Evolutionary conservation across 140 eudicot genomes (phyloP).

Genomic region (Ambrosia hybrid): DNA sequence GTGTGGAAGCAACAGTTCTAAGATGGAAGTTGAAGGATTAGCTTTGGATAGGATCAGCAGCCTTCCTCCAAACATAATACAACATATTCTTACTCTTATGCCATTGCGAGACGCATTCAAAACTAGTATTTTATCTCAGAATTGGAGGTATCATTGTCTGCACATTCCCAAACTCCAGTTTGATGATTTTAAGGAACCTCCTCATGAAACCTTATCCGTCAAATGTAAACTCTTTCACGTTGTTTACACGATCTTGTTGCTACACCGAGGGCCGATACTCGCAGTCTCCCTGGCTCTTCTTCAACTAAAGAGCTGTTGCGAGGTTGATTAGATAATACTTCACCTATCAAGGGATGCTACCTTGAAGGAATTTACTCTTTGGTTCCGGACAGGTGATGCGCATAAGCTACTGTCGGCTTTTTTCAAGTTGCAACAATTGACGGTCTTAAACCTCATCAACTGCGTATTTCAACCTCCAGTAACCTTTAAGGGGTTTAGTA

Average conservation of each 20-base stretch:
- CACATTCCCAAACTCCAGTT: conserved; percentile 13
- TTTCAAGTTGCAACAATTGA: too few species aligned
- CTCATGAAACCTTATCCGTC: too few species aligned
- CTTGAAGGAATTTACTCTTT: too few species aligned
- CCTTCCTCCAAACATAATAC: too few species aligned
- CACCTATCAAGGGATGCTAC: conserved; percentile 12
- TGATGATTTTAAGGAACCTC: background rate
- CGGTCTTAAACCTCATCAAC: too few species aligned
- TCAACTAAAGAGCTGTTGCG: conserved; percentile 17
- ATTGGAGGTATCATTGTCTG: conserved; percentile 16
- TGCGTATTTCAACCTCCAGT: conserved; percentile 11
- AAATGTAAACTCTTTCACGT: background rate
- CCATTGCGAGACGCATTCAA: conserved; percentile 17
- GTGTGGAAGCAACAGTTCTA: background rate
- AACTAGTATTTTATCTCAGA: conserved; percentile 10
- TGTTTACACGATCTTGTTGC: background rate
- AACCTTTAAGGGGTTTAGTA: conserved; percentile 39
- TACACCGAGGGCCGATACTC: conserved; percentile 24
- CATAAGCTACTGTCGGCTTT: too few species aligned
- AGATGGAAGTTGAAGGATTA: conserved; percentile 2
- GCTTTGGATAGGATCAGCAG: background rate
- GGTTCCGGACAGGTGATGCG: too few species aligned
- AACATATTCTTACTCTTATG: conserved; percentile 15
- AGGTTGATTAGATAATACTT: conserved; percentile 32
- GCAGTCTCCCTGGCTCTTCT: background rate